Percentiles rank a stretch among this genome's conserved stretches.
Evolutionary conservation across 2,329 filamentous ascomycete genomes (phyloP).

Genomic region (Pyrenochaeta sp.): DNA sequence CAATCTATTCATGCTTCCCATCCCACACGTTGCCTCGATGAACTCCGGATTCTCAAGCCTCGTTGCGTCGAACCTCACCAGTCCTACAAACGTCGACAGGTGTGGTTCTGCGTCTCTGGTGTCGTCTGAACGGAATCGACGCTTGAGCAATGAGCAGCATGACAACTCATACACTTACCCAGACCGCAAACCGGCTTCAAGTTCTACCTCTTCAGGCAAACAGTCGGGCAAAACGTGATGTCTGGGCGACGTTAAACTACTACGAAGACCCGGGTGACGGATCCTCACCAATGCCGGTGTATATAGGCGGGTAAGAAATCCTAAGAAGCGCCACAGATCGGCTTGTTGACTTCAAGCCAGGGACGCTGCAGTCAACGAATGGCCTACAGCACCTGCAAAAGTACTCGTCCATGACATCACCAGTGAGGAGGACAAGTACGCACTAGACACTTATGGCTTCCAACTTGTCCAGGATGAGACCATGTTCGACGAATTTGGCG

Average conservation of each 20-base stretch:
- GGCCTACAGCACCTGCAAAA: constrained; percentile 5
- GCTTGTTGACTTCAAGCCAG: neutral
- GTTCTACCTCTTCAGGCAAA: neutral
- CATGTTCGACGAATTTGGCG: constrained; percentile 6
- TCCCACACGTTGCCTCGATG: neutral
- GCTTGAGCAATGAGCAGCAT: neutral
- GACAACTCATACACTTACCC: neutral
- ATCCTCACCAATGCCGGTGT: constrained; percentile 9
- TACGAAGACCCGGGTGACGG: constrained; percentile 14
- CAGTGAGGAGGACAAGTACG: constrained; percentile 47
- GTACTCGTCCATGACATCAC: constrained; percentile 53
- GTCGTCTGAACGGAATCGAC: neutral
- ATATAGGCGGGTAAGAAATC: constrained; percentile 7
- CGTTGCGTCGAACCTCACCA: neutral
- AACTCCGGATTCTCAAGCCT: neutral
- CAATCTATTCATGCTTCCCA: neutral
- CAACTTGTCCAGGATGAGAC: constrained; percentile 25
- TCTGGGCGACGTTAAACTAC: constrained; percentile 14
- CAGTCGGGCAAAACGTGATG: constrained; percentile 3
- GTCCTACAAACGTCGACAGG: neutral
- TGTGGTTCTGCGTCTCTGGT: neutral
- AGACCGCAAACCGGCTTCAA: neutral
- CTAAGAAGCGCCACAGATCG: neutral
- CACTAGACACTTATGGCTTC: constrained; percentile 48
- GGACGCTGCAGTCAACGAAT: constrained; percentile 16